Evolutionary conservation across 768 basidiomycete species (phyloP), one percentile per base, ranked within the genome.

Genomic region (Trametes cinnabarina): DNA sequence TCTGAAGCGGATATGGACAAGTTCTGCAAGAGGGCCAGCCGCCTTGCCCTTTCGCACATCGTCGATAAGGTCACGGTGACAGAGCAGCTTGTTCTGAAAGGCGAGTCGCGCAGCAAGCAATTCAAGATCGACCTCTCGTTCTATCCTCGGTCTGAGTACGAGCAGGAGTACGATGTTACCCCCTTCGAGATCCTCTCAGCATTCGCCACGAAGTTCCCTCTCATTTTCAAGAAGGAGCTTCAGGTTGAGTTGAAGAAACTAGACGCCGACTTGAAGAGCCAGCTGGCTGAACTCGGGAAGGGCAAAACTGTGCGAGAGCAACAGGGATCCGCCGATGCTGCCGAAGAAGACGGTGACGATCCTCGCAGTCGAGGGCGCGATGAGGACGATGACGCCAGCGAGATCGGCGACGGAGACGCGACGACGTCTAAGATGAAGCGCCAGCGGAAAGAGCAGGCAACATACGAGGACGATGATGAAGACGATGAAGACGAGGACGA

Each of bases 11-110:
- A 89, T 47, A 75, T 92, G 58, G 83, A 84, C 51, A 67, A 75
- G 9, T 98, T 98, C 77, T 92, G 94, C 80, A 96, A 96, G 72
- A 81, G 85, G 55, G 91, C 92, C 17, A 93, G 87, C 62, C 86
- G 85, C 15, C 80, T 98, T 50, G 85, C 88, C 9, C 82, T 98
- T 20, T 90, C 95, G 4, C 92, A 98, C 70, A 76, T 98, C 30
- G 82, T 97, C 50, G 90, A 98, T 62, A 80, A 79, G 49, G 87
- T 96, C 44, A 77, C 76, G 0, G 94, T 99, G 14, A 88, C 82
- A 48, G 95, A 99, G 71, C 78, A 80, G 34, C 78, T 96, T 19
- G 81, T 78, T 15, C 79, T 82, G 25, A 83, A 87, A 59, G 83
- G 83, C 47, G 79, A 83, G 46, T 79, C 86, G 1, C 85, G 95